Conservation (phyloP, 306 rosid species). For the Trifolium pratense region DNA sequence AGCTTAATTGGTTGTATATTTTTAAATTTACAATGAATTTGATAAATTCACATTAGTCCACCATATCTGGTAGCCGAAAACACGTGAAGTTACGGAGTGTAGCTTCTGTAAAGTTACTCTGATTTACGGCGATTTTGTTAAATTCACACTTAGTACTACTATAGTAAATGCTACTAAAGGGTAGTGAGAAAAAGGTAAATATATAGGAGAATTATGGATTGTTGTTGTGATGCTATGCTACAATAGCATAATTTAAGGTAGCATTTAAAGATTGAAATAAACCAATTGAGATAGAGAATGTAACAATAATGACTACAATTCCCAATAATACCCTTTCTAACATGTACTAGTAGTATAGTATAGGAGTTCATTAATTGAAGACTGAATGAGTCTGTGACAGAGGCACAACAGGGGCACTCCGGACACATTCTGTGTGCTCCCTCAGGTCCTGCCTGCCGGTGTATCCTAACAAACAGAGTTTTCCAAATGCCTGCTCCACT, state of each 20-base stretch:
- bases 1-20: too few species aligned
- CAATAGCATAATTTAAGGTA: constrained; percentile 57
- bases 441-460: constrained; percentile 46
- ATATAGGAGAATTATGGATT: constrained; percentile 55
- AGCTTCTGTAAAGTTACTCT: too few species aligned
- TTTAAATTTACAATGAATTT: too few species aligned
- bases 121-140: too few species aligned
- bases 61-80: too few species aligned
- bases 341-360: neutral
- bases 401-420: constrained; percentile 66
- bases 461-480: constrained; percentile 36
- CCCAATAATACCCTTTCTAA: constrained; percentile 67
- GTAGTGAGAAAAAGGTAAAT: too few species aligned
- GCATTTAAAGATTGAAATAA: constrained; percentile 49
- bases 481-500: constrained; percentile 31
- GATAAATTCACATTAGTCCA: too few species aligned
- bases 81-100: too few species aligned
- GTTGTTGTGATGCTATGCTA: constrained; percentile 34
- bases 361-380: constrained; percentile 20
- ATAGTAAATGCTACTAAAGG: too few species aligned
- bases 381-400: constrained; percentile 47
- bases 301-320: constrained; percentile 51
- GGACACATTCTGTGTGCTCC: constrained; percentile 60
- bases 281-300: constrained; percentile 50
- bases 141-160: too few species aligned